phyloP scores from a whole-genome alignment of 2,329 filamentous ascomycete genomes.

The Sarocladiaceae sp. region DNA sequence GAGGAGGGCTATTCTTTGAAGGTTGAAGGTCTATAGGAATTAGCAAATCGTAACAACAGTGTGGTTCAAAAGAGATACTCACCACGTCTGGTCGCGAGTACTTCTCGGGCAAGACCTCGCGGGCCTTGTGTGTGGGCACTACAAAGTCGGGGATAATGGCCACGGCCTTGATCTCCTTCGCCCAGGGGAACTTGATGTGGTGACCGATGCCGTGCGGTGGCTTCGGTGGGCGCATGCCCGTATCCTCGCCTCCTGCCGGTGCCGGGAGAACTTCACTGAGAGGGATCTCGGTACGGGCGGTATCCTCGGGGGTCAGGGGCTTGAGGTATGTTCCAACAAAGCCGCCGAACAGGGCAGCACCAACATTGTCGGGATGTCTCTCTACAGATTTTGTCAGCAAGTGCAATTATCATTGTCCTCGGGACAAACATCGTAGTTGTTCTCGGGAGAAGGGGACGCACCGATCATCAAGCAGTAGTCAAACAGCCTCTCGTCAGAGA shows the following conservation, averaged over 20 bases:
- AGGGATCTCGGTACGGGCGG: conserved; percentile 87
- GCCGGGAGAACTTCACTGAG: conserved; percentile 88
- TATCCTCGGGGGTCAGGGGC: conserved; percentile 83
- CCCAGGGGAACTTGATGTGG: conserved; percentile 94
- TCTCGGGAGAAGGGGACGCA: conserved; percentile 33
- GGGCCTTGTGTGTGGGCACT: conserved; percentile 87
- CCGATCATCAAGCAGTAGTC: conserved; percentile 98
- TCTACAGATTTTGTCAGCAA: conserved; percentile 39
- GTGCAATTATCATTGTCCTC: background rate
- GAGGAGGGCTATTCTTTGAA: conserved; percentile 88
- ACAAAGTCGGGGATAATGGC: conserved; percentile 96
- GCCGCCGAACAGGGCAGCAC: conserved; percentile 89
- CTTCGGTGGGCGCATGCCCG: conserved; percentile 77
- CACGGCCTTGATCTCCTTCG: conserved; percentile 91
- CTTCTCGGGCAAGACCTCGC: conserved; percentile 74
- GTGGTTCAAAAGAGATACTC: conserved; percentile 34
- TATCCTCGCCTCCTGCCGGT: conserved; percentile 87
- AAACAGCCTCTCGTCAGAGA: conserved; percentile 78
- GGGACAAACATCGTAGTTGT: conserved; percentile 16
- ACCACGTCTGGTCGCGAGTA: conserved; percentile 84
- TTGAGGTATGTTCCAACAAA: conserved; percentile 97
- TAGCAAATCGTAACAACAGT: too few relatives aligned
- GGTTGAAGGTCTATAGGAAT: conserved; percentile 85
- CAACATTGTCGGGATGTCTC: conserved; percentile 90
- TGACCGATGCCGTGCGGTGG: conserved; percentile 93